A percentile compares a stretch with the other conserved stretches of the same genome.
phyloP scores from a whole-genome alignment of 2,329 filamentous ascomycete species.

The Colletotrichum cordylinicola region DNA sequence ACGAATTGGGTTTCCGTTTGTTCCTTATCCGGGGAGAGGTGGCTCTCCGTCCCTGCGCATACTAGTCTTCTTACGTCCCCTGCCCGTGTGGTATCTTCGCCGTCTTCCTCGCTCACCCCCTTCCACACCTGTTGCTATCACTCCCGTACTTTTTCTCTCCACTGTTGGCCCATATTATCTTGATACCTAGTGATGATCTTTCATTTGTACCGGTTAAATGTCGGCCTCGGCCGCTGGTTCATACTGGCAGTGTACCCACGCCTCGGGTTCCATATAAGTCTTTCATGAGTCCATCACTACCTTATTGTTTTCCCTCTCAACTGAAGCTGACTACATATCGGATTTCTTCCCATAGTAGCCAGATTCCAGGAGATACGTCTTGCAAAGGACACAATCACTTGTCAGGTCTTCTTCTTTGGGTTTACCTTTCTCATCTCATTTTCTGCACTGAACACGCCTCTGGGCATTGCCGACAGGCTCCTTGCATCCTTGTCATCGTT shows the following conservation, averaged over 20 bases:
- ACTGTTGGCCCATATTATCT: not conserved
- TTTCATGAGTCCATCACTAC: slow-evolving; percentile 23
- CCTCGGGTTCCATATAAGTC: slow-evolving; percentile 18
- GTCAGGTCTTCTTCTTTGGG: not conserved
- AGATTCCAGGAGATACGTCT: not conserved
- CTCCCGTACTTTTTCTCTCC: not conserved
- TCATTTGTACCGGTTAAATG: slow-evolving; percentile 33
- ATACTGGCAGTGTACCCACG: slow-evolving; percentile 11
- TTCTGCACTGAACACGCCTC: not conserved
- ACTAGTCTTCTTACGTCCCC: not conserved
- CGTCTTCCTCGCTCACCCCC: not conserved
- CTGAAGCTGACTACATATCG: not conserved
- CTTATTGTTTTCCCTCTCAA: slow-evolving; percentile 16
- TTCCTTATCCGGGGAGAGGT: not conserved
- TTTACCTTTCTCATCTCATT: not conserved
- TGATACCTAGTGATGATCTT: slow-evolving; percentile 1
- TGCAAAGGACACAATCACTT: not conserved
- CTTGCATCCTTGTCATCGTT: not conserved
- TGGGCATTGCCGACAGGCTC: not conserved
- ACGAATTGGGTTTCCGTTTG: slow-evolving; percentile 20
- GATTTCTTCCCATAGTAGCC: not conserved
- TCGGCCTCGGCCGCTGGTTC: slow-evolving; percentile 28
- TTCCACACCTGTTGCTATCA: not conserved
- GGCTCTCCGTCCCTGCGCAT: not conserved
- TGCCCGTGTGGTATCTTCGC: not conserved